A percentile compares a stretch with the other conserved stretches of the same genome.
phyloP scores from a whole-genome alignment of 2,329 filamentous ascomycete genomes.

The Claviceps humidiphila region DNA sequence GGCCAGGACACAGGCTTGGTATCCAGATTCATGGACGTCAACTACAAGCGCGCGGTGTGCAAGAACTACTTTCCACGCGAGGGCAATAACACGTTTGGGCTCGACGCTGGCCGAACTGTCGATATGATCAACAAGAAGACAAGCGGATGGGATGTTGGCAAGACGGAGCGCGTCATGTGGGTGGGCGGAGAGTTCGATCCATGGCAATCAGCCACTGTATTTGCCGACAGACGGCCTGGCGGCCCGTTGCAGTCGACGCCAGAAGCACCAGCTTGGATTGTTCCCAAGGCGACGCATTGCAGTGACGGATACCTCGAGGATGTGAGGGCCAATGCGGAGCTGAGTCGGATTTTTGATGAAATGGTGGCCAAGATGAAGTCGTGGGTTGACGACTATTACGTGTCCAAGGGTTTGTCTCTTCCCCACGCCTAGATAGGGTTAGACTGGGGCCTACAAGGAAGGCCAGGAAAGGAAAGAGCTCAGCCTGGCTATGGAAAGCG shows the following conservation, averaged over 20 bases:
- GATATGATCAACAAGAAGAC: constrained; percentile 39
- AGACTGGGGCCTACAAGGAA: too few species aligned
- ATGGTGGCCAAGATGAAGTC: constrained; percentile 26
- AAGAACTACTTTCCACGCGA: constrained; percentile 36
- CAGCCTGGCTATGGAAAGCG: too few species aligned
- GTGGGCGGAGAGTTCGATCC: constrained; percentile 47
- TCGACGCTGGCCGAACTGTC: constrained; percentile 16
- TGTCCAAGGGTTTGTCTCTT: background rate
- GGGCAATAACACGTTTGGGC: constrained; percentile 7
- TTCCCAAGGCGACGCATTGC: constrained; percentile 42
- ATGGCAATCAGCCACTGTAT: constrained; percentile 42
- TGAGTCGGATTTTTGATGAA: constrained; percentile 14
- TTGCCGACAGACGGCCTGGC: constrained; percentile 37
- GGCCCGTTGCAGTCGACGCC: constrained; percentile 35
- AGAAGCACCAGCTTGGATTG: constrained; percentile 36
- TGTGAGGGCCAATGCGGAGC: constrained; percentile 30
- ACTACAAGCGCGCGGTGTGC: constrained; percentile 45
- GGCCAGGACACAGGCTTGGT: background rate
- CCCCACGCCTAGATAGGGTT: background rate
- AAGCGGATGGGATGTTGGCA: constrained; percentile 38
- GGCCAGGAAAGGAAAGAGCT: too few species aligned
- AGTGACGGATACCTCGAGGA: constrained; percentile 36
- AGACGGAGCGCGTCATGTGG: constrained; percentile 42
- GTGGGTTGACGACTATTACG: constrained; percentile 39
- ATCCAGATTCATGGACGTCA: constrained; percentile 10